Evolutionary conservation across 345 rosid species (phyloP), one percentile per base, ranked within the genome.

Genomic region (Hypericum androsaemum): DNA sequence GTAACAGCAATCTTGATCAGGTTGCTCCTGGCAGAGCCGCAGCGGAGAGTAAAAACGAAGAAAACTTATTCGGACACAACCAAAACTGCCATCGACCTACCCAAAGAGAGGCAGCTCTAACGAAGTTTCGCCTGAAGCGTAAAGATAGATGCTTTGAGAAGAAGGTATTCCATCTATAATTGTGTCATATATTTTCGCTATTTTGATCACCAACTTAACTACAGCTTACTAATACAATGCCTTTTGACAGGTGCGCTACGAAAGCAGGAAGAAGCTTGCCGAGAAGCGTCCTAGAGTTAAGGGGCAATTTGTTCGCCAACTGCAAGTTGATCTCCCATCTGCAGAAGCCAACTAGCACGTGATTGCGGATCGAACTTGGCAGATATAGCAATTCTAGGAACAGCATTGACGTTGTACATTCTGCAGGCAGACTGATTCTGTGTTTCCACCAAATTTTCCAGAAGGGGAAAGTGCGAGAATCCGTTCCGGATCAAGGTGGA

Each of bases 71-170:
- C 6, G 48, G 65, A 8, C 68, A 68, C 7, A 60, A 55, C 3
- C 78, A 76, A 54, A 76, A 64, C 69, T 45, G 66, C 0, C 74
- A 66, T 39, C 75, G 73, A 9, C 77, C 95, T 39, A 63, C 62
- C 11, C 84, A 75, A 71, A 81, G 98, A 55, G 94, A 88, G 79
- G 97, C 88, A 2, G 98, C 97, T 61, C 70, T 92, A 12, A 81
- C 16, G 39, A 88, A 88, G 71, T 92, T 92, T 66, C 83, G 98
- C 38, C 40, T 83, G 80, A 92, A 92, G 80, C 89, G 95, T 10
- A 92, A 92, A 59, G 98, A 88, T 50, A 79, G 97, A 61, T 88
- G 98, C 74, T 92, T 61, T 50, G 95, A 83, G 58, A 92, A 88
- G 75, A 92, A 83, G 97, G 97, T 88, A 77, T 9, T 3, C 10